Conservation (phyloP, 495 filamentous ascomycete species). For the Penicillium chermesinum region DNA sequence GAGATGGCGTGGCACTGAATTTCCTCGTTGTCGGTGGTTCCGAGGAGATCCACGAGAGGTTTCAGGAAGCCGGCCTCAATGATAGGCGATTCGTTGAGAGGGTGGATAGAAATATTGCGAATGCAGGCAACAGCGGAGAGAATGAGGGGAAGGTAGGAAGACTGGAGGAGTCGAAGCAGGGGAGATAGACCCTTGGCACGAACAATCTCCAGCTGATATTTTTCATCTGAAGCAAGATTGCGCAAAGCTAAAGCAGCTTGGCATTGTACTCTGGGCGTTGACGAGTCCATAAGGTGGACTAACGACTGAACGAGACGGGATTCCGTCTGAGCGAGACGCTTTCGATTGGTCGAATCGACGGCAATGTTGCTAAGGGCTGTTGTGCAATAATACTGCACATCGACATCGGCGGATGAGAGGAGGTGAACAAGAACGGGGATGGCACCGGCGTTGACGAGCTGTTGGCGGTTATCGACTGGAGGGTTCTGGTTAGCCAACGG, state of each 20-base stretch:
- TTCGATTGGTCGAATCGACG: constrained; percentile 85
- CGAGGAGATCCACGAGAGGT: constrained; percentile 87
- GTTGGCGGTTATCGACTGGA: constrained; percentile 91
- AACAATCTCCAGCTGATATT: constrained; percentile 97
- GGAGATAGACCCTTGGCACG: constrained; percentile 77
- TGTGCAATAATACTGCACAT: constrained; percentile 99
- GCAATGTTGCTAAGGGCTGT: constrained; percentile 98
- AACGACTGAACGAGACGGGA: constrained; percentile 84
- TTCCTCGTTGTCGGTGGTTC: constrained; percentile 95
- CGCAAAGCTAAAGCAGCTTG: constrained; percentile 91
- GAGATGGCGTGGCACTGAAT: constrained; percentile 99
- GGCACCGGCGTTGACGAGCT: constrained; percentile 92
- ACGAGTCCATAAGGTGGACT: constrained; percentile 94
- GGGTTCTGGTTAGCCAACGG: constrained; percentile 6
- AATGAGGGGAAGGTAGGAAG: constrained; percentile 90
- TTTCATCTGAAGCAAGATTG: constrained; percentile 95
- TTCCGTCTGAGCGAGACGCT: constrained; percentile 83
- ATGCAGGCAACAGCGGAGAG: constrained; percentile 97
- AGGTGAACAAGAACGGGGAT: constrained; percentile 95
- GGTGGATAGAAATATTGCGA: constrained; percentile 97
- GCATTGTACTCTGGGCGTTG: constrained; percentile 95
- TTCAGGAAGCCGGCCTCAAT: constrained; percentile 96
- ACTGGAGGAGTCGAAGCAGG: constrained; percentile 83
- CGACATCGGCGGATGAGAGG: constrained; percentile 84
- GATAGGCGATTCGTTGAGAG: constrained; percentile 98